Conservation (phyloP, 1,139 yeast genomes). For the Sugiyamaella castrensis region DNA sequence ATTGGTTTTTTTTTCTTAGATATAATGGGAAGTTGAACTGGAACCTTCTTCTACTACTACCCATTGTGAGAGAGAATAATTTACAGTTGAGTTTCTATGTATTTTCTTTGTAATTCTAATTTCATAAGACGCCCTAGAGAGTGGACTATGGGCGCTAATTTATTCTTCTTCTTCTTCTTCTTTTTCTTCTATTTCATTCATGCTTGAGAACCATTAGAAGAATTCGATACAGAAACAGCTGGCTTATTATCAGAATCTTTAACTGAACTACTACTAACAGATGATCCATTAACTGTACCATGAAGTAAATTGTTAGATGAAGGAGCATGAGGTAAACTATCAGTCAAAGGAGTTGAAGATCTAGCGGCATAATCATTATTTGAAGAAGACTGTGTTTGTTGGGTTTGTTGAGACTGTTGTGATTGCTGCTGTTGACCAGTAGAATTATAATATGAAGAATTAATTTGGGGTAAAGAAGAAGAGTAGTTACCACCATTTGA, state of each 20-base stretch:
- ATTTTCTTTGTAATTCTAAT: too few relatives aligned
- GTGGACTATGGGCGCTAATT: too few relatives aligned
- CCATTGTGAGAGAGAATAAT: slow-evolving; percentile 1
- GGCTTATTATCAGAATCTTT: too few relatives aligned
- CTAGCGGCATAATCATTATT: slow-evolving; percentile 17
- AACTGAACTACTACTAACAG: too few relatives aligned
- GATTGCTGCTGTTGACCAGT: slow-evolving; percentile 2
- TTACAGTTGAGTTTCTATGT: background rate
- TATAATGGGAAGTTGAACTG: too few relatives aligned
- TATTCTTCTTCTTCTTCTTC: too few relatives aligned
- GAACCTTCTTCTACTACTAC: too few relatives aligned
- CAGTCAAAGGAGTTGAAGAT: slow-evolving; percentile 26
- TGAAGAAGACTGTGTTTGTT: background rate
- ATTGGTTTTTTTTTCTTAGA: too few relatives aligned
- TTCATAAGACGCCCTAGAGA: too few relatives aligned
- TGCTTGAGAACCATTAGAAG: too few relatives aligned
- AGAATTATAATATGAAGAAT: slow-evolving; percentile 12
- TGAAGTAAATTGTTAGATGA: slow-evolving; percentile 14
- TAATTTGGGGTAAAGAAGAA: slow-evolving; percentile 18
- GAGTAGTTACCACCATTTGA: background rate
- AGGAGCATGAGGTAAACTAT: slow-evolving; percentile 26
- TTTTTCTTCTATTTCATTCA: too few relatives aligned
- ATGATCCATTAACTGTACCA: background rate
- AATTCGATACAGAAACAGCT: too few relatives aligned
- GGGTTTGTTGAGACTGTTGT: slow-evolving; percentile 4